A percentile compares a stretch with the other conserved stretches of the same genome.
Evolutionary conservation across 805 yeast species (phyloP).

Genomic region (Naumovozyma baii): DNA sequence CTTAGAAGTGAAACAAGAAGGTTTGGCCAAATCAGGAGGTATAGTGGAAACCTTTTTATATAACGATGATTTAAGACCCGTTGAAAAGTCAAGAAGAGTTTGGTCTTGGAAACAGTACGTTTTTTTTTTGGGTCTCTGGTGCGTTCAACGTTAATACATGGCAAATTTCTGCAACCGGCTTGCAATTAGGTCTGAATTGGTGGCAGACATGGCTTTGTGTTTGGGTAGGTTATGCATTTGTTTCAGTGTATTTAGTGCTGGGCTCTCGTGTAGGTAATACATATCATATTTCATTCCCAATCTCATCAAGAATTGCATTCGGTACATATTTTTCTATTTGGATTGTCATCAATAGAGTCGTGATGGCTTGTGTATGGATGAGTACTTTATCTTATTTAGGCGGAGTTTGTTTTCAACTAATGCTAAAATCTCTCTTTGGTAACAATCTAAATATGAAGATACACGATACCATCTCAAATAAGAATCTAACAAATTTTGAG

Average conservation of each 20-base stretch:
- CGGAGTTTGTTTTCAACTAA: slow-evolving; percentile 72
- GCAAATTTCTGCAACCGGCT: slow-evolving; percentile 87
- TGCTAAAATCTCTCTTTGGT: slow-evolving; percentile 73
- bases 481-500: slow-evolving; percentile 59
- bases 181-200: slow-evolving; percentile 71
- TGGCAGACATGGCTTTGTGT: slow-evolving; percentile 89
- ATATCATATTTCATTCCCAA: slow-evolving; percentile 82
- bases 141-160: slow-evolving; percentile 85
- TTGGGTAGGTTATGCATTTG: slow-evolving; percentile 72
- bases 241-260: slow-evolving; percentile 58
- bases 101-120: slow-evolving; percentile 83
- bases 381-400: slow-evolving; percentile 81
- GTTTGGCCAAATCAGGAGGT: not conserved
- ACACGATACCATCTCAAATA: slow-evolving; percentile 48
- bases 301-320: slow-evolving; percentile 69
- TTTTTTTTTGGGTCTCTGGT: slow-evolving; percentile 81
- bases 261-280: slow-evolving; percentile 73
- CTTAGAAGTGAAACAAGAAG: slow-evolving; percentile 3
- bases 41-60: slow-evolving; percentile 41
- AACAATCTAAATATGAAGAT: slow-evolving; percentile 51
- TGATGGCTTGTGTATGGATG: slow-evolving; percentile 84
- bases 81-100: slow-evolving; percentile 58
- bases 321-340: slow-evolving; percentile 82
- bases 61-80: slow-evolving; percentile 73
- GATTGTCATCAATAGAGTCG: slow-evolving; percentile 84